phyloP scores from a whole-genome alignment of 257 asterid genomes.

The Nicotiana attenuata region DNA sequence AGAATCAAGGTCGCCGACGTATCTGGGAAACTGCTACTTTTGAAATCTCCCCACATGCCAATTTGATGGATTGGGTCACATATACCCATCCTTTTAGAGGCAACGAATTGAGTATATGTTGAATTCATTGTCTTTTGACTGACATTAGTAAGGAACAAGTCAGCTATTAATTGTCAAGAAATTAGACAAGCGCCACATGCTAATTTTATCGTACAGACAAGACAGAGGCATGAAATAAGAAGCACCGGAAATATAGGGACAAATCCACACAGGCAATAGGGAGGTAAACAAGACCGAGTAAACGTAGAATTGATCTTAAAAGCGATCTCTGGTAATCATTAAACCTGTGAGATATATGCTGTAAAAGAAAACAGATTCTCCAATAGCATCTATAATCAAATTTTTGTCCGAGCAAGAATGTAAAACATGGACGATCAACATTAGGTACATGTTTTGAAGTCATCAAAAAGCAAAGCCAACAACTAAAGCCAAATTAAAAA shows the following conservation, averaged over 20 bases:
- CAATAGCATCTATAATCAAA: background rate
- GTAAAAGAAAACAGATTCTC: background rate
- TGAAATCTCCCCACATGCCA: slow-evolving; percentile 76
- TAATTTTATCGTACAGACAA: background rate
- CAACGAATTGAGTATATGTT: slow-evolving; percentile 60
- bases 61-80: slow-evolving; percentile 66
- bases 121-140: slow-evolving; percentile 52
- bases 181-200: background rate
- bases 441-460: background rate
- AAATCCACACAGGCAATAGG: background rate
- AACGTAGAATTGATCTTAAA: background rate
- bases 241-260: background rate
- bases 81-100: slow-evolving; percentile 72
- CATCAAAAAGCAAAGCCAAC: background rate
- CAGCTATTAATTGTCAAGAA: background rate
- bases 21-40: slow-evolving; percentile 40
- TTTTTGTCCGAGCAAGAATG: background rate
- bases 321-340: background rate
- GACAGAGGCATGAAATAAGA: slow-evolving; percentile 4
- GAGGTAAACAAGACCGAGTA: background rate
- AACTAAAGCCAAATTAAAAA: background rate
- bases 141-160: slow-evolving; percentile 12
- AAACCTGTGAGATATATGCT: background rate
- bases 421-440: background rate
- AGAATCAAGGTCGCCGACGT: slow-evolving; percentile 41